These are phyloP conservation scores for Aspergillus viridinutans DNA, from an alignment of 2,329 filamentous ascomycete species.

Conservation along the genomic window DNA sequence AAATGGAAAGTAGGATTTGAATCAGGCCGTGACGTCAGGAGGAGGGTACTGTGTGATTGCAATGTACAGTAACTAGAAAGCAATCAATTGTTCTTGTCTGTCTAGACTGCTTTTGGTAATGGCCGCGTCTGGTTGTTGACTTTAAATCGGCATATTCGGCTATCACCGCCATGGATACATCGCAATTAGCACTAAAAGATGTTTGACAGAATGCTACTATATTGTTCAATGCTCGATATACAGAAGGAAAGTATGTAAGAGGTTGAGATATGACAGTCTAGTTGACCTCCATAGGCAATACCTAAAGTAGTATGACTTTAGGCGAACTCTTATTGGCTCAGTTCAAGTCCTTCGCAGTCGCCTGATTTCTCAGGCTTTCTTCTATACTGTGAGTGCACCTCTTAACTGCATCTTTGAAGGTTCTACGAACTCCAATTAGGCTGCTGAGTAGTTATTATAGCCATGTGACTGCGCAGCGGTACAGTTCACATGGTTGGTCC, in stretches of 20 bases:
- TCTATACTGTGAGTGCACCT: too few relatives aligned
- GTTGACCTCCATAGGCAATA: neutral
- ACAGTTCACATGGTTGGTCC: too few relatives aligned
- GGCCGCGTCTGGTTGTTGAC: neutral
- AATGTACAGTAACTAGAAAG: constrained; percentile 44
- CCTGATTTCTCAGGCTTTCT: neutral
- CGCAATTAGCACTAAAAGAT: neutral
- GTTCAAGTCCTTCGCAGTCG: neutral
- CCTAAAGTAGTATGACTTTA: neutral
- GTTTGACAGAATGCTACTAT: neutral
- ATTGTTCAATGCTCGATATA: neutral
- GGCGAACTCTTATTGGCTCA: neutral
- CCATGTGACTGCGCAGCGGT: too few relatives aligned
- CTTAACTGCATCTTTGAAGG: too few relatives aligned
- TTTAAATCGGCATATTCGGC: neutral
- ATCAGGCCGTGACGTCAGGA: constrained; percentile 5
- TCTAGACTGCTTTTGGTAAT: neutral
- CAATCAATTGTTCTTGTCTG: constrained; percentile 15
- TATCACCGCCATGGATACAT: neutral
- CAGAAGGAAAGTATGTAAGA: neutral
- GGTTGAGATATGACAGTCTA: neutral
- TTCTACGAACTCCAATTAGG: too few relatives aligned
- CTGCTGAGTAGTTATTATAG: too few relatives aligned
- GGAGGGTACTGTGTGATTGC: constrained; percentile 27
- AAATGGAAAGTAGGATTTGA: neutral